Percentiles rank a stretch among this genome's conserved stretches.
Conservation (phyloP, 352 stramenopile genomes). For the Phytophthora gonapodyides region DNA sequence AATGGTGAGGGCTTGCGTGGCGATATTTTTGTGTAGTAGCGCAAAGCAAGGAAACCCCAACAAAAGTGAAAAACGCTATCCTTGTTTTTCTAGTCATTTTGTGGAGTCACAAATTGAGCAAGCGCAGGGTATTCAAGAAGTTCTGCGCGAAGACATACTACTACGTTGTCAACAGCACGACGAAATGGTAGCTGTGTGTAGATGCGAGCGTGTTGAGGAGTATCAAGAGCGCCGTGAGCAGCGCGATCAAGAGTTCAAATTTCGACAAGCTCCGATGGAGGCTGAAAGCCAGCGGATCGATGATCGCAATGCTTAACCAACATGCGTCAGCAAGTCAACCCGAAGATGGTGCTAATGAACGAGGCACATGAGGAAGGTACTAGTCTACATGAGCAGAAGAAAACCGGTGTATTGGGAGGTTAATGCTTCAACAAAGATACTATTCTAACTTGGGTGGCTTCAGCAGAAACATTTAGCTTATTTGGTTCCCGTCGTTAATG, state of each 20-base stretch:
- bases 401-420: no score
- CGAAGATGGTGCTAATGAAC: neutral
- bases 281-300: neutral
- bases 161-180: slow-evolving; percentile 1
- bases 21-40: no score
- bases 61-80: slow-evolving; percentile 1
- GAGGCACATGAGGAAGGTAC: no score
- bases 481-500: no score
- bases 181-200: neutral
- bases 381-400: no score
- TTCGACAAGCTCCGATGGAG: slow-evolving; percentile 1
- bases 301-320: neutral
- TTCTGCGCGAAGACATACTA: neutral
- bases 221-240: neutral
- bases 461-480: no score
- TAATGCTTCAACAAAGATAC: no score
- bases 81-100: neutral
- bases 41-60: neutral
- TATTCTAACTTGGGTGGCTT: no score
- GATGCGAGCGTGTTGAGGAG: neutral
- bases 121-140: neutral
- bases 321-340: no score
- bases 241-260: neutral
- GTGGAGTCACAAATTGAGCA: neutral
- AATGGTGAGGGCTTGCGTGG: no score